These are phyloP conservation scores for Botrytis byssoidea DNA, from an alignment of 2,329 filamentous ascomycete species.

Conservation along the genomic window DNA sequence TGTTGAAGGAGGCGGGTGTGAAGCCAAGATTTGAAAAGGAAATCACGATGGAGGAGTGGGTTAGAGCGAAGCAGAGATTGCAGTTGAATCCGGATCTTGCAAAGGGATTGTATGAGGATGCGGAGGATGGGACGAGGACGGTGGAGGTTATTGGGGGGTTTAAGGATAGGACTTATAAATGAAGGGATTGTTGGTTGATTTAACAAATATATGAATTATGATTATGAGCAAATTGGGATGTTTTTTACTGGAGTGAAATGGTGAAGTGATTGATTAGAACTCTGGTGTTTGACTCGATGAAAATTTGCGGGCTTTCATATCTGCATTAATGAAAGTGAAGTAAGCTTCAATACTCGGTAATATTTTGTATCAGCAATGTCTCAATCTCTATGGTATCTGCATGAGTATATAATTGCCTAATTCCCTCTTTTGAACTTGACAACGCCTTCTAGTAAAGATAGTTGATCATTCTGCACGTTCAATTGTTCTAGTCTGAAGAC, in stretches of 20 bases:
- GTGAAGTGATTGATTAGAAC: neutral
- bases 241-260: too few relatives aligned
- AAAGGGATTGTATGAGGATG: conserved; percentile 40
- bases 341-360: neutral
- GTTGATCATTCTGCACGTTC: neutral
- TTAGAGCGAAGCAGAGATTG: conserved; percentile 42
- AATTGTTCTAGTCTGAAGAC: neutral
- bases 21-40: conserved; percentile 41
- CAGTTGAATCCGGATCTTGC: conserved; percentile 39
- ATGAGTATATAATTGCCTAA: neutral
- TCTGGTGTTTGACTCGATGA: fast-evolving
- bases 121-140: conserved; percentile 38
- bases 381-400: neutral
- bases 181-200: neutral
- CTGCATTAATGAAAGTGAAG: too few relatives aligned
- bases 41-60: conserved; percentile 48
- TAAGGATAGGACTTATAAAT: conserved; percentile 36
- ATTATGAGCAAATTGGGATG: too few relatives aligned
- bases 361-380: neutral
- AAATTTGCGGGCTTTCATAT: neutral
- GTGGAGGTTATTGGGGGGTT: conserved; percentile 42
- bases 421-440: too few relatives aligned
- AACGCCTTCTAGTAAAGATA: neutral
- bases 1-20: conserved; percentile 37
- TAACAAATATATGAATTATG: neutral